phyloP scores from a whole-genome alignment of 768 basidiomycete genomes.

The Multifurca ochricompacta region DNA sequence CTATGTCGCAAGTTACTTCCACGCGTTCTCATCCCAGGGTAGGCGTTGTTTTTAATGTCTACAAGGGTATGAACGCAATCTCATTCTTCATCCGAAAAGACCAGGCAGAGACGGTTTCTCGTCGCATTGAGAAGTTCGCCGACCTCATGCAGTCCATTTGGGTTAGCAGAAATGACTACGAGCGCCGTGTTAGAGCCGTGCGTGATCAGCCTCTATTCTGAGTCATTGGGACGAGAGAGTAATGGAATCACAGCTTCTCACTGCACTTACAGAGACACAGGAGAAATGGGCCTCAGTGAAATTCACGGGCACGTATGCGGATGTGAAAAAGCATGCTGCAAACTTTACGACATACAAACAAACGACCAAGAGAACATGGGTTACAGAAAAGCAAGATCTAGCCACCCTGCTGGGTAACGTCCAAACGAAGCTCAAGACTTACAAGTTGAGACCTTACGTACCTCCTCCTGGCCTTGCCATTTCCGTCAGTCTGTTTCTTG shows the following conservation, averaged over 20 bases:
- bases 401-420: conserved; percentile 86
- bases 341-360: conserved; percentile 77
- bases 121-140: conserved; percentile 92
- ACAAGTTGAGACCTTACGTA: conserved; percentile 76
- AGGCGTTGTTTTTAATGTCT: conserved; percentile 21
- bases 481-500: conserved; percentile 32
- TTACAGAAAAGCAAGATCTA: conserved; percentile 82
- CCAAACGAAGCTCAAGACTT: conserved; percentile 89
- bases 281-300: conserved; percentile 56
- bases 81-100: conserved; percentile 40
- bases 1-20: conserved; percentile 95
- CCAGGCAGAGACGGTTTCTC: conserved; percentile 89
- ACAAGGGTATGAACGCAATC: not conserved
- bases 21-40: conserved; percentile 98
- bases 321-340: conserved; percentile 70
- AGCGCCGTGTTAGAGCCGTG: conserved; percentile 71
- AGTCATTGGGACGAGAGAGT: not conserved
- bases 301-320: conserved; percentile 69
- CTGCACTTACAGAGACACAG: conserved; percentile 59
- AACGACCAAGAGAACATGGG: conserved; percentile 80
- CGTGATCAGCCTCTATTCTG: conserved; percentile 19
- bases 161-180: conserved; percentile 85
- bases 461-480: conserved; percentile 66
- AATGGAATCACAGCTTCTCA: conserved; percentile 44
- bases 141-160: conserved; percentile 93